Base-by-base conservation (phyloP, 1,284 basidiomycete species). In the Trichosporon sp. region DNA sequence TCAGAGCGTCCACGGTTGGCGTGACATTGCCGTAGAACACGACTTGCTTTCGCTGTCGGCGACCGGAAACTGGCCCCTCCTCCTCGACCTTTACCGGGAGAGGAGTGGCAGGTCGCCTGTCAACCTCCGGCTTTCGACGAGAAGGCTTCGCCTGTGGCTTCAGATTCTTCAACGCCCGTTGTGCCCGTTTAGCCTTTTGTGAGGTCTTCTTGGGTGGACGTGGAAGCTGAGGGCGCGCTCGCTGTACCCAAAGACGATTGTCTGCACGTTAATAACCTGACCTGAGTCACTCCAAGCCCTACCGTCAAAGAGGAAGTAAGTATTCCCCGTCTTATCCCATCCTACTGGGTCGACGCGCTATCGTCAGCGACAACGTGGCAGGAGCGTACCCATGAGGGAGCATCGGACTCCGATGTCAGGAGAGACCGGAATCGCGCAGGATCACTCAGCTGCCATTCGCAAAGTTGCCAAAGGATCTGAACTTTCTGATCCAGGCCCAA, bases 231-330 rank as follows among this genome's bases (percentile, higher is more conserved):
- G 78, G 78, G 3, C 79, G 80, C 7, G 83, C 77, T 31, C 85
- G 83, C 72, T 88, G 86, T 14, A 88, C 78, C 87, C 87, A 88
- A 10, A 88, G 80, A 1, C 87, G 86, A 74, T 87, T 87, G 77
- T 88, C 84, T 84, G 74, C 0, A 32, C 14, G 65, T 68, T 19
- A 70, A 69, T 32, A 3, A 35, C 26, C 26, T 0, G 35, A 3
- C 4, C 0, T 0, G 35, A 14, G 59, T n/a, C 26, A 1, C 14
- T 10, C 8, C 8, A 1, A 6, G 1, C 75, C 83, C 68, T 46
- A 85, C 85, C 86, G 72, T 87, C 87, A 71, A 88, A 87, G 43
- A 88, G 81, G 80, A 81, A 88, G 78, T 87, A 88, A 0, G 84
- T 85, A 77, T 88, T 88, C 43, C 85, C 85, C 2, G 79, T 67